These are phyloP conservation scores for Lepiota venenata DNA, from an alignment of 768 basidiomycete genomes.

Conservation along the genomic window DNA sequence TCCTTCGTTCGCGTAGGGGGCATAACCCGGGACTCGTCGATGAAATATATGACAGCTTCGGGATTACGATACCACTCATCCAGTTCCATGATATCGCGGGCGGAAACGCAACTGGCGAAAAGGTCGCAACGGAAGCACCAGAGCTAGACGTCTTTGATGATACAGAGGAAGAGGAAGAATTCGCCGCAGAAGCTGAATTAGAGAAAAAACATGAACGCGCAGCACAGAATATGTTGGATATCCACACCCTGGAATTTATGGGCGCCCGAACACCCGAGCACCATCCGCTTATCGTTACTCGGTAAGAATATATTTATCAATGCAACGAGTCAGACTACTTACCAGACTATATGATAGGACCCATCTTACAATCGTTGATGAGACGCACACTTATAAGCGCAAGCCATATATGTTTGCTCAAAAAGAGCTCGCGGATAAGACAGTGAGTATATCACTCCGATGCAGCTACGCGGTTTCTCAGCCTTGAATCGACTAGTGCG, in stretches of 20 bases:
- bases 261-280: constrained; percentile 13
- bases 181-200: not conserved
- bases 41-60: constrained; percentile 30
- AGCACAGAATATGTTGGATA: not conserved
- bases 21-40: constrained; percentile 18
- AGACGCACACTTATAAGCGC: constrained; percentile 26
- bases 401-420: constrained; percentile 25
- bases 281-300: constrained; percentile 36
- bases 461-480: not conserved
- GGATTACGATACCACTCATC: constrained; percentile 29
- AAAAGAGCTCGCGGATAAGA: constrained; percentile 16
- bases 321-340: not conserved
- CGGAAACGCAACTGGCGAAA: not conserved
- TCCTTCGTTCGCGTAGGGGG: not conserved
- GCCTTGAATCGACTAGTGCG: not conserved
- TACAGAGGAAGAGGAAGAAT: constrained; percentile 7
- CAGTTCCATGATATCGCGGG: constrained; percentile 28
- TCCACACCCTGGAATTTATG: constrained; percentile 10
- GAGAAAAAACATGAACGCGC: not conserved
- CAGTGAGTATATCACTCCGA: constrained; percentile 15
- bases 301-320: constrained; percentile 15
- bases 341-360: constrained; percentile 20
- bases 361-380: constrained; percentile 28
- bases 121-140: constrained; percentile 9
- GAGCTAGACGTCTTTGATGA: constrained; percentile 13